phyloP scores from a whole-genome alignment of 345 rosid species.

The Erodium maritimum region DNA sequence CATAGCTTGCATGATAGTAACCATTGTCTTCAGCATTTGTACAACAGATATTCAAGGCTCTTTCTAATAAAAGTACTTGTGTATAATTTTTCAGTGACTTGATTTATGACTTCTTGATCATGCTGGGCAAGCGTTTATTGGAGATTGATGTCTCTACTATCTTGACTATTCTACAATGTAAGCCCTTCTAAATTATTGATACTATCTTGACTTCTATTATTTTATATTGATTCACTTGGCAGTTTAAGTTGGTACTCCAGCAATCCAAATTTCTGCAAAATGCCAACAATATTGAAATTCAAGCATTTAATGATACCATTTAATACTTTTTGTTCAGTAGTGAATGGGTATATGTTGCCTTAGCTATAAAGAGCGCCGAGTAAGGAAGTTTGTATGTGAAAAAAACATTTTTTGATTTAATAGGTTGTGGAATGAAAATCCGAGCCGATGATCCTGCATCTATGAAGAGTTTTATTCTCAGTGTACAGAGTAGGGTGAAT shows the following conservation, averaged over 20 bases:
- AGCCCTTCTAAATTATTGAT: conserved; percentile 14
- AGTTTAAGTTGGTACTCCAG: background rate
- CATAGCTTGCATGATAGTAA: background rate
- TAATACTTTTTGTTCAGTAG: background rate
- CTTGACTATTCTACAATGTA: conserved; percentile 70
- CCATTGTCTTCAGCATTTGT: too few species aligned
- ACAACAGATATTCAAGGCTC: background rate
- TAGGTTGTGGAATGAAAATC: conserved; percentile 94
- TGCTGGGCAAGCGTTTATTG: conserved; percentile 52
- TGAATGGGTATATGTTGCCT: background rate
- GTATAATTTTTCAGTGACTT: conserved; percentile 56
- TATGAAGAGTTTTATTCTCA: conserved; percentile 70
- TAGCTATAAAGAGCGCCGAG: background rate
- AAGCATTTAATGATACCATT: background rate
- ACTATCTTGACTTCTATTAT: too few species aligned
- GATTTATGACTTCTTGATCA: conserved; percentile 68
- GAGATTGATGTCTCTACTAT: conserved; percentile 76
- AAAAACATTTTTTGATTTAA: conserved; percentile 6
- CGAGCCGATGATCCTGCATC: conserved; percentile 79
- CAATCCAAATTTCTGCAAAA: background rate
- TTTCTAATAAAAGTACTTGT: conserved; percentile 7
- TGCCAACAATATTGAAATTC: background rate
- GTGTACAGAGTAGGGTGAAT: conserved; percentile 63
- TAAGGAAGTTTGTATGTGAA: background rate
- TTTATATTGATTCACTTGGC: background rate